Evolutionary conservation across 2,329 filamentous ascomycete species (phyloP), one percentile per base, ranked within the genome.

Genomic region (Fusarium guadeloupense): DNA sequence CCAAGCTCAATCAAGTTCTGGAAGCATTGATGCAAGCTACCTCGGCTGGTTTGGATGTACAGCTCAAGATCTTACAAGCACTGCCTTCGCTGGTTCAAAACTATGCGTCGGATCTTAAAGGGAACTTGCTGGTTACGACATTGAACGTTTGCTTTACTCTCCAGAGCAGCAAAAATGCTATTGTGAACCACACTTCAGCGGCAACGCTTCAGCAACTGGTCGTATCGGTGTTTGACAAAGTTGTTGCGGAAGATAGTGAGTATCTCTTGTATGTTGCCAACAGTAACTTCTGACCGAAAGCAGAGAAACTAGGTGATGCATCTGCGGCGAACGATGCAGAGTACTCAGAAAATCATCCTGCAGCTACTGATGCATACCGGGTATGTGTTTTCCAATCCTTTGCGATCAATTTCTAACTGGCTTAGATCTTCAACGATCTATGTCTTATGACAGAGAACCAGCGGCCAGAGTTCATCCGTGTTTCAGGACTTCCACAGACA

Each of bases 161-260:
- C 42, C 93, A 98, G 76, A 89, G 87, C 52, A 95, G 91, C 75
- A 98, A 97, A 77, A 96, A 93, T 78, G 87, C 89, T 21, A 93
- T 96, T 45, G 93, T 99, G 67, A 96, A 94, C 72, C 96, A 96
- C 69, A 98, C 96, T 1, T 95, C 95, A 9, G 92, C 94, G 21
- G 95, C 95, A n/a, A 98, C 95, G 3, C 80, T 99, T 48, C 94
- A 97, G 76, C 95, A 98, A 75, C 84, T 99, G 13, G 89, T 98
- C 8, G 92, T 95, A 26, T 90, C 91, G 1, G 90, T 97, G 0
- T 98, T 97, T 75, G 95, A 98, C 73, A 95, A 96, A 74, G 92
- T 97, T 3, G 85, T 88, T 1, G 79, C 80, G 6, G 93, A 97
- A 79, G 93, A 97, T 73, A 88, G 88, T 89, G 76, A 74, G 85